Conservation (phyloP, 2,329 filamentous ascomycete genomes). For the Neoascochyta sp. region DNA sequence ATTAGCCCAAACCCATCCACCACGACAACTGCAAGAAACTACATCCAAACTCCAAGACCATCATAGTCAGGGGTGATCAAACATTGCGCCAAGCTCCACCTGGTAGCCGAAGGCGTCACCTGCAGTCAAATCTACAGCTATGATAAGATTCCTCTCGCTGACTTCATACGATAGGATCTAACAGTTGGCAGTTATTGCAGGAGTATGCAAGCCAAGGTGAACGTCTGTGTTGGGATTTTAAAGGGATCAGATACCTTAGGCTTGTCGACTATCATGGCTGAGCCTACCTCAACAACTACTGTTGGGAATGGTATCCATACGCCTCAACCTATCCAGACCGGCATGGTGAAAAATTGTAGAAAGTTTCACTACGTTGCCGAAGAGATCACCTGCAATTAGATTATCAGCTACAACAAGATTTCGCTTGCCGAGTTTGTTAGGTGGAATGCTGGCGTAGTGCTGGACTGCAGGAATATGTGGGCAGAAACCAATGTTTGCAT, state of each 20-base stretch:
- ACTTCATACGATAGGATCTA: conserved; percentile 8
- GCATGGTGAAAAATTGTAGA: conserved; percentile 7
- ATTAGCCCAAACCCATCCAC: conserved; percentile 1
- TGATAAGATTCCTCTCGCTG: conserved; percentile 1
- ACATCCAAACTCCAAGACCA: conserved; percentile 6
- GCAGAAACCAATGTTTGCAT: conserved; percentile 5
- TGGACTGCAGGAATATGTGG: conserved; percentile 5
- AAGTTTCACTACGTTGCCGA: conserved; percentile 2
- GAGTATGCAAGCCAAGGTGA: background rate
- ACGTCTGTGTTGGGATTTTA: background rate
- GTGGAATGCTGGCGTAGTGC: conserved; percentile 6
- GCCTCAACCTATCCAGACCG: conserved; percentile 1
- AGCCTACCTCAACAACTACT: conserved; percentile 2
- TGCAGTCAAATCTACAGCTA: conserved; percentile 3
- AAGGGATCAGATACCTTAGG: no score
- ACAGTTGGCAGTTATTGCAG: conserved; percentile 1
- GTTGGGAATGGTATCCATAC: conserved; percentile 5
- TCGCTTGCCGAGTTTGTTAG: conserved; percentile 6
- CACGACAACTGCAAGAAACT: conserved; percentile 4
- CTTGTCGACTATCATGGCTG: conserved; percentile 1
- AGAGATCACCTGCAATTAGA: conserved; percentile 1
- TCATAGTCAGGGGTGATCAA: conserved; percentile 10
- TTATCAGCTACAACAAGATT: conserved; percentile 5
- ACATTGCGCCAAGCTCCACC: conserved; percentile 10
- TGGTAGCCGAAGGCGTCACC: background rate